Base-by-base conservation (phyloP, 805 yeast genomes). In the Dipodascus albidus region DNA sequence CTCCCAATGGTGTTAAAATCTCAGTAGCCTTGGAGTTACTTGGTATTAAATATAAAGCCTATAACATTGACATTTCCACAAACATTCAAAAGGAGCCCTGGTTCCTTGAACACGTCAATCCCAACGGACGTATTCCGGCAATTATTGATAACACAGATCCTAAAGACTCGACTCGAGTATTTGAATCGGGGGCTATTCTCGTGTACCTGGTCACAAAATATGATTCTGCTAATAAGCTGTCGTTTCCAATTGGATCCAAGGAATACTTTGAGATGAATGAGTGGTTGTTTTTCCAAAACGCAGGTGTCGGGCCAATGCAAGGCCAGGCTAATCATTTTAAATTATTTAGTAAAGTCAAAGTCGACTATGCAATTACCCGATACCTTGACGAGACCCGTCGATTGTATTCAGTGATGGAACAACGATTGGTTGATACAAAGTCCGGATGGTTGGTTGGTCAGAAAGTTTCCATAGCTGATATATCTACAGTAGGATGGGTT, bases 71-170 rank as follows among this genome's bases (percentile, higher is more conserved):
- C 56, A 62, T 82, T 47, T 1, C 53, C 0, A 68, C 64, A 22
- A 66, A 67, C 47, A 78, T 65, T 44, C 82, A 80, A 54, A 81
- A 81, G 61, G 75, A 77, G 57, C 77, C 72, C 3, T 78, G 83
- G 82, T 82, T 70, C 58, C 62, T 79, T 50, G 70, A 75, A 52
- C 44, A 38, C 20, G 64, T 79, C 61, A 80, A 81, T 63, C 81
- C 83, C 19, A 81, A 82, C 59, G 86, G 87, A 3, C 70, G 80
- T 59, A 77, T 83, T 51, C 87, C 88, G 23, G 73, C 81, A 0
- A 64, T 83, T 35, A 69, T 63, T 38, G 74, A 71, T 50, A 23
- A 47, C 3, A 48, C 55, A 6, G 52, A 53, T 4, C 59, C 55
- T 3, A 53, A 57, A 3, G 68, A 62, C 35, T 62, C 65, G 48